These are phyloP conservation scores for Physaria fendleri DNA, from an alignment of 345 rosid genomes.

Conservation along the genomic window DNA sequence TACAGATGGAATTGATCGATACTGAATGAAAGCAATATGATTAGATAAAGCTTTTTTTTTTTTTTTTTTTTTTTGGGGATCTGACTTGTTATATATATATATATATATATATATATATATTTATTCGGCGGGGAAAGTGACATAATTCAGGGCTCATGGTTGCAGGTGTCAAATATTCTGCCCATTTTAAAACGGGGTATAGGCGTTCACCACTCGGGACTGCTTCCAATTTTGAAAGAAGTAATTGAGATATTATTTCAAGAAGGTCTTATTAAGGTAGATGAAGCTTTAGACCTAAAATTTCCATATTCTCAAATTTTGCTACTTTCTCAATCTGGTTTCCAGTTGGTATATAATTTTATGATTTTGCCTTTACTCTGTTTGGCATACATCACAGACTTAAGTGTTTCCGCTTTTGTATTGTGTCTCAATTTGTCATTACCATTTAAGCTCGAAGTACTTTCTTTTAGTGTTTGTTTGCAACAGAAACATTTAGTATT, in stretches of 20 bases:
- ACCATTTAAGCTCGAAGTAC: slow-evolving; percentile 21
- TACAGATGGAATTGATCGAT: too few relatives aligned
- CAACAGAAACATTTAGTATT: slow-evolving; percentile 98
- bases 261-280: slow-evolving; percentile 95
- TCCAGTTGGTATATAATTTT: background rate
- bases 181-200: slow-evolving; percentile 97
- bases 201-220: slow-evolving; percentile 98
- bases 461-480: slow-evolving; percentile 81
- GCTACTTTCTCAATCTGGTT: background rate
- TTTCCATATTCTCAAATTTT: slow-evolving; percentile 5
- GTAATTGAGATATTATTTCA: slow-evolving; percentile 96
- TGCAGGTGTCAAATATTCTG: slow-evolving; percentile 84
- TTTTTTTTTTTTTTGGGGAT: too few relatives aligned
- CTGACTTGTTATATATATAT: background rate
- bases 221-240: slow-evolving; percentile 97
- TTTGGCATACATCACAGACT: background rate
- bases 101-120: too few relatives aligned
- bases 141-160: slow-evolving; percentile 14
- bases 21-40: too few relatives aligned
- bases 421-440: background rate
- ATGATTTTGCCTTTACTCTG: background rate
- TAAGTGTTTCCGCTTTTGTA: background rate
- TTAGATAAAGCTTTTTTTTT: too few relatives aligned
- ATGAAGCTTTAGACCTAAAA: slow-evolving; percentile 2
- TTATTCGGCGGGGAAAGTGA: slow-evolving; percentile 4